Evolutionary conservation across 805 yeast species (phyloP), one percentile per base, ranked within the genome.

Genomic region (Lachancea sp.): DNA sequence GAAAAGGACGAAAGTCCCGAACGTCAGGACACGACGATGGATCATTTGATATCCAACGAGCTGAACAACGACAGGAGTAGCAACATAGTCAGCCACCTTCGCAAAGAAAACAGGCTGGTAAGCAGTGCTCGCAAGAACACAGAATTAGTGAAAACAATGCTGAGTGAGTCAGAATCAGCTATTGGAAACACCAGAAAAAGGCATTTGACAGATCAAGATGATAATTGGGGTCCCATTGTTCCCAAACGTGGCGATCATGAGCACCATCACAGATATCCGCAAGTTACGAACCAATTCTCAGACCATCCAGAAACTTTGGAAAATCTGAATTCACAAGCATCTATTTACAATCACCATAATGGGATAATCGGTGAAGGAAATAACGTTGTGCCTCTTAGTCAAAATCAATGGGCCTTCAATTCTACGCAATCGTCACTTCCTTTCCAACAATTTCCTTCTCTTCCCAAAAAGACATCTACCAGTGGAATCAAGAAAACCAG

Each of bases 1-100:
- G 25, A 35, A 16, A 33, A n/a, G 27, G 27, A 20, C 2, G 38
- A 32, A 12, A 20, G 33, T 13, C 42, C 41, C 7, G 42, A 38
- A 11, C 26, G 38, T n/a, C 41, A 17, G 49, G 41, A 29, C 53
- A 55, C 8, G 45, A 50, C 33, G 46, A 58, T 43, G 60, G 56
- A 19, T 37, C 22, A 11, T 51, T 54, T 46, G 49, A 43, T 59
- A 8, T 43, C 61, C 38, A 52, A 51, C 15, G 57, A 54, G n/a
- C 42, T 59, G 17, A 48, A 45, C 4, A 46, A 47, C n/a, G 49
- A 46, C 10, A 30, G 15, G 41, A 35, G 19, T 34, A 20, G 17
- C 48, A 30, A 34, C 41, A 34, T 39, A 25, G 22, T 44, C 19
- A 30, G 31, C 18, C 48, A 43, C 20, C 29, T 32, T 9, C 20